Conservation (phyloP, 352 stramenopile genomes). For the Nothophytophthora sp. region DNA sequence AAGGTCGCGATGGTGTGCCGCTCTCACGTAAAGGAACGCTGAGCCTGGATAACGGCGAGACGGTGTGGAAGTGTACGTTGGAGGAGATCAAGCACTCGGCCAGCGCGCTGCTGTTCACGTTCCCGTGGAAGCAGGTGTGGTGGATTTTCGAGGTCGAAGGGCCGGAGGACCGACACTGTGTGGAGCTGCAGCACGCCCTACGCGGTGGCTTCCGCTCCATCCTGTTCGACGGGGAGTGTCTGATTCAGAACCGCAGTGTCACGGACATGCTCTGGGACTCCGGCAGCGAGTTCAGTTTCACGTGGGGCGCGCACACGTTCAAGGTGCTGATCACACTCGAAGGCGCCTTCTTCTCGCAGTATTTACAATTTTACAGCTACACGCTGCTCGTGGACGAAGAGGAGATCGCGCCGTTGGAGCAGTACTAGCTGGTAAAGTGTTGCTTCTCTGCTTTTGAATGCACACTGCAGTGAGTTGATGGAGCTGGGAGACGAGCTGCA, state of each 20-base stretch:
- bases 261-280: slow-evolving; percentile 81
- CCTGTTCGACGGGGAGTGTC: slow-evolving; percentile 64
- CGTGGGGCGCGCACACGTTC: slow-evolving; percentile 65
- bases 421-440: slow-evolving; percentile 33
- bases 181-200: slow-evolving; percentile 81
- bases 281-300: slow-evolving; percentile 74
- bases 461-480: too few species aligned
- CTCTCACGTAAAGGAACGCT: slow-evolving; percentile 57
- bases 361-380: slow-evolving; percentile 86
- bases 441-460: slow-evolving; percentile 4
- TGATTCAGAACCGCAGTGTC: slow-evolving; percentile 70
- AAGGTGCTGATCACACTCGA: slow-evolving; percentile 79
- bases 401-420: slow-evolving; percentile 53
- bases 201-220: slow-evolving; percentile 75
- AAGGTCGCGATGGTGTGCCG: slow-evolving; percentile 69
- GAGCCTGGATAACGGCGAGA: slow-evolving; percentile 44
- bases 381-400: slow-evolving; percentile 77
- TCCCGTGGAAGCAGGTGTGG: slow-evolving; percentile 88
- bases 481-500: too few species aligned
- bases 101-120: slow-evolving; percentile 79
- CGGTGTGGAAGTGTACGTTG: slow-evolving; percentile 62
- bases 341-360: slow-evolving; percentile 85
- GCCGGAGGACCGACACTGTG: slow-evolving; percentile 51
- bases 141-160: slow-evolving; percentile 75
- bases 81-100: slow-evolving; percentile 86